Percentiles rank a stretch among this genome's conserved stretches.
These are phyloP conservation scores for Sporothrix inflata DNA, from an alignment of 2,329 filamentous ascomycete genomes.

Conservation along the genomic window DNA sequence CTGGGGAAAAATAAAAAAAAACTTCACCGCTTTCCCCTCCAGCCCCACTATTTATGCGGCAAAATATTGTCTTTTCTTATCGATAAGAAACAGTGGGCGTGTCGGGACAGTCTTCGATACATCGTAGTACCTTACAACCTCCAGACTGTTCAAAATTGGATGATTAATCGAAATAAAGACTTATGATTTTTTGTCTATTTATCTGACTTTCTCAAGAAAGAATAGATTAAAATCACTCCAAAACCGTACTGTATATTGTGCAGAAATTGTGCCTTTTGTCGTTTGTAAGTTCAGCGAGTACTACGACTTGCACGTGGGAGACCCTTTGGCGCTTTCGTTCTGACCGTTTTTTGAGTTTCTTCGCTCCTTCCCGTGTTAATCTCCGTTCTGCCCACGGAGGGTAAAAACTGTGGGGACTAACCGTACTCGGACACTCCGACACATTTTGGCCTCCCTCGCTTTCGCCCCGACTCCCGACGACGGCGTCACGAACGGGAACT, in stretches of 20 bases:
- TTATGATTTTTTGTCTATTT: too few species aligned
- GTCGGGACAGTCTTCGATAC: too few species aligned
- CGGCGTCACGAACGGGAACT: neutral
- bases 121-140: too few species aligned
- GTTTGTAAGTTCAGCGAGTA: too few species aligned
- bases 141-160: too few species aligned
- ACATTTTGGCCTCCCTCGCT: neutral
- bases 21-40: constrained; percentile 35
- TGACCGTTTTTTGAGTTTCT: neutral
- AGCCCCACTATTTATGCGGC: constrained; percentile 29
- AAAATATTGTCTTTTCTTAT: constrained; percentile 31
- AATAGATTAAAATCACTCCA: too few species aligned
- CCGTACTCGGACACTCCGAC: constrained; percentile 31
- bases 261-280: too few species aligned
- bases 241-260: neutral
- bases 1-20: constrained; percentile 33
- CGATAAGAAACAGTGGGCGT: constrained; percentile 29
- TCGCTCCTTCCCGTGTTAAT: neutral
- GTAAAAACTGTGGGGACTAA: constrained; percentile 2
- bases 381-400: neutral
- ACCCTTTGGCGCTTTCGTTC: neutral
- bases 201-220: too few species aligned
- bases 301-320: neutral
- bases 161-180: too few species aligned
- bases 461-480: neutral